Conservation (phyloP, 495 filamentous ascomycete species). For the Podospora fimiseda region DNA sequence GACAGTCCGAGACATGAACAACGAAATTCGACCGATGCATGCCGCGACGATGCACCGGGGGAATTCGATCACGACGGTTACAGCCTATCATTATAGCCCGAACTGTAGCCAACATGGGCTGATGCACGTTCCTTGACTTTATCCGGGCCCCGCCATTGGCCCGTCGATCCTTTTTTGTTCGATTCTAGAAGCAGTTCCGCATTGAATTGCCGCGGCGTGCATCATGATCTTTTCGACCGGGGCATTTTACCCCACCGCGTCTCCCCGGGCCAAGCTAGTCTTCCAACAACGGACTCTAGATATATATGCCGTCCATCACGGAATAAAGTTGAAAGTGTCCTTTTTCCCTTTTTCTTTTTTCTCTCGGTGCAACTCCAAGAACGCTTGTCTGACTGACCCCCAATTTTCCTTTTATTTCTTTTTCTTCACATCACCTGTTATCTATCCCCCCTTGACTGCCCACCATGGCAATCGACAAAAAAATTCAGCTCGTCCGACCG, state of each 20-base stretch:
- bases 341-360: neutral
- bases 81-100: no score
- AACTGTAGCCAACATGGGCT: neutral
- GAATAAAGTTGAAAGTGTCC: no score
- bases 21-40: no score
- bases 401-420: no score
- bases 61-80: no score
- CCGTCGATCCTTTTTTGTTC: no score
- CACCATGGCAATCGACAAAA: conserved; percentile 14
- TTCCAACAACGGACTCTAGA: conserved; percentile 15
- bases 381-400: no score
- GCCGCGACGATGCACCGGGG: no score
- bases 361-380: neutral
- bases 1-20: no score
- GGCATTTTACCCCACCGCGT: conserved; percentile 14
- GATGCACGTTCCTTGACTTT: conserved; percentile 7
- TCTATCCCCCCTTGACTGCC: neutral
- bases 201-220: conserved; percentile 9
- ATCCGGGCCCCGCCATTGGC: conserved; percentile 13
- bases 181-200: neutral
- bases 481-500: conserved; percentile 49
- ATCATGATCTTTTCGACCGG: conserved; percentile 1
- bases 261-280: no score
- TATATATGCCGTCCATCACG: conserved; percentile 14
- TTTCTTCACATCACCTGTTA: no score